These are phyloP conservation scores for Gossypium arboreum DNA, from an alignment of 345 rosid species.

Conservation along the genomic window DNA sequence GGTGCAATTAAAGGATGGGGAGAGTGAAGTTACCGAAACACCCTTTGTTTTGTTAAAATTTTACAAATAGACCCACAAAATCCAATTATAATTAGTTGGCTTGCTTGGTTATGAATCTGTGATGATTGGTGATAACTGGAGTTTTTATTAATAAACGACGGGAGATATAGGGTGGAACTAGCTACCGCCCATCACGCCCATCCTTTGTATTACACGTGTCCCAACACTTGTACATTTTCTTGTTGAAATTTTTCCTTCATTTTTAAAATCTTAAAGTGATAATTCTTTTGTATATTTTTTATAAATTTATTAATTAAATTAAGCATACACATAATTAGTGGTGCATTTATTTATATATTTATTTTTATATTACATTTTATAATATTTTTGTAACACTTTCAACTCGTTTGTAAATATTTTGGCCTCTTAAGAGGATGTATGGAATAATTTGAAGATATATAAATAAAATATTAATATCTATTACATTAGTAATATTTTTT, in stretches of 20 bases:
- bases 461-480: too few relatives aligned
- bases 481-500: too few relatives aligned
- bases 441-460: too few relatives aligned
- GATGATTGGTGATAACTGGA: neutral
- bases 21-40: conserved; percentile 16
- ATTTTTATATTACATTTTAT: too few relatives aligned
- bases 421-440: accelerated
- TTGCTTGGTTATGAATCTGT: too few relatives aligned
- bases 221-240: conserved; percentile 8
- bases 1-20: conserved; percentile 26
- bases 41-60: conserved; percentile 18
- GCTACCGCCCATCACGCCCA: conserved; percentile 18
- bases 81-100: neutral
- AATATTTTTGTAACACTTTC: too few relatives aligned
- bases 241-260: neutral
- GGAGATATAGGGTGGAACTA: conserved; percentile 6
- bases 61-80: neutral
- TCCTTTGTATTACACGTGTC: conserved; percentile 55
- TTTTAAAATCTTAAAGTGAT: neutral
- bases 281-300: too few relatives aligned
- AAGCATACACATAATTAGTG: too few relatives aligned
- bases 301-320: too few relatives aligned
- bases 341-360: too few relatives aligned
- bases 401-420: too few relatives aligned
- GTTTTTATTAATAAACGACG: neutral